Conservation (phyloP, 345 rosid species). For the Physaria fendleri region DNA sequence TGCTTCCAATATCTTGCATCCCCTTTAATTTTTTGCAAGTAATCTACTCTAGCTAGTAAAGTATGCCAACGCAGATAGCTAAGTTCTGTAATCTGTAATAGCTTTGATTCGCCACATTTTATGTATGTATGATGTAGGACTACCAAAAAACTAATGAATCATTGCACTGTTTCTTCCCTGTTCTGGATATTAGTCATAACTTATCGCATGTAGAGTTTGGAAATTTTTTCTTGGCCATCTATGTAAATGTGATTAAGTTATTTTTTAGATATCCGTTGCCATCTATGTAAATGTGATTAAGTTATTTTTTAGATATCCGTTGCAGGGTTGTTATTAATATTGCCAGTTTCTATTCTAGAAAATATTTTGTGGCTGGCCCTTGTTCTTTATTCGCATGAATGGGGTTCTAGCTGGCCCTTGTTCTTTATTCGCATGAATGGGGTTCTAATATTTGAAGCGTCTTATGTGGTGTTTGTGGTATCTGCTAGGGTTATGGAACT, state of each 20-base stretch:
- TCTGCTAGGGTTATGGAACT: slow-evolving; percentile 78
- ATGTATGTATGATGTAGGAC: background rate
- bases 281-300: background rate
- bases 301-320: background rate
- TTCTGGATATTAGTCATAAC: background rate
- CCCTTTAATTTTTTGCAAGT: background rate
- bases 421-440: background rate
- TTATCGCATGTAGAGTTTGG: background rate
- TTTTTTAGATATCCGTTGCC: background rate
- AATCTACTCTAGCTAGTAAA: background rate
- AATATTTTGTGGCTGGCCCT: background rate
- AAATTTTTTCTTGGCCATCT: background rate
- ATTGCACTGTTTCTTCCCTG: background rate
- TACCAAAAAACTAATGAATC: background rate
- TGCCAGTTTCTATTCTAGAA: background rate
- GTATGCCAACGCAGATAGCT: background rate
- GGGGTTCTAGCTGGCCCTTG: background rate
- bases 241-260: background rate
- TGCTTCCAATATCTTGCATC: slow-evolving; percentile 37
- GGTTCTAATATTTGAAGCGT: slow-evolving; percentile 2
- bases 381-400: background rate
- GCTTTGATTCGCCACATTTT: background rate
- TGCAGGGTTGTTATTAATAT: background rate
- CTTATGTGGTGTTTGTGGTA: slow-evolving; percentile 12
- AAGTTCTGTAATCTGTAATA: background rate